Percentiles rank a stretch among this genome's conserved stretches.
Evolutionary conservation across 306 rosid genomes (phyloP).

Genomic region (Glycine tomentella): DNA sequence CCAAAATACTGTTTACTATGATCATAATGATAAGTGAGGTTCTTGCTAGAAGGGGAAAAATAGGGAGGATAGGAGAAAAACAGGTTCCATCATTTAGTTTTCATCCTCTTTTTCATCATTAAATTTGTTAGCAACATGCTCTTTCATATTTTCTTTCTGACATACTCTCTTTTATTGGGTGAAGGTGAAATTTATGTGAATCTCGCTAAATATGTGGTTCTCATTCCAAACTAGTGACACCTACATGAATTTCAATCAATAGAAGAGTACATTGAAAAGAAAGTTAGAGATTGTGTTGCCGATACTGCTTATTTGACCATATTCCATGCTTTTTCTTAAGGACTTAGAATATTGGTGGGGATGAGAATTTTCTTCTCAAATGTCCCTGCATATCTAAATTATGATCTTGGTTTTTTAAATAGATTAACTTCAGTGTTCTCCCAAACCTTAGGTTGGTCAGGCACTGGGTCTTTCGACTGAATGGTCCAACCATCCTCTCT

Average conservation of each 20-base stretch:
- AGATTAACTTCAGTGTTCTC: conserved; percentile 23
- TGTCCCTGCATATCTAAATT: conserved; percentile 19
- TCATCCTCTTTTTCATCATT: neutral
- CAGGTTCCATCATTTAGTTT: conserved; percentile 8
- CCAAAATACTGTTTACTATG: conserved; percentile 11
- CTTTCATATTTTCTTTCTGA: no score
- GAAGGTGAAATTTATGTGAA: no score
- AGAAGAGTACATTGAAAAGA: no score
- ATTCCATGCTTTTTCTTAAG: conserved; percentile 4
- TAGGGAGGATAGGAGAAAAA: conserved; percentile 12
- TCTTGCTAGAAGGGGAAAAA: conserved; percentile 22
- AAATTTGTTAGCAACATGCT: no score
- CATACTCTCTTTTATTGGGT: no score
- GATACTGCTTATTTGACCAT: neutral
- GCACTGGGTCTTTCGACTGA: conserved; percentile 92
- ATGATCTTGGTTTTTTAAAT: conserved; percentile 7
- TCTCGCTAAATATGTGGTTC: no score
- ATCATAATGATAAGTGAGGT: neutral
- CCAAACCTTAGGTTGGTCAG: conserved; percentile 75
- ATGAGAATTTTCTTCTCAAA: neutral
- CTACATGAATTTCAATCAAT: no score
- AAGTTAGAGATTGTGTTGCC: no score
- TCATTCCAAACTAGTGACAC: no score
- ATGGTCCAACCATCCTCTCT: conserved; percentile 90
- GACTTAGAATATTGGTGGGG: neutral